Evolutionary conservation across 2,329 filamentous ascomycete species (phyloP), one percentile per base, ranked within the genome.

Genomic region (Trichoderma atroviride): DNA sequence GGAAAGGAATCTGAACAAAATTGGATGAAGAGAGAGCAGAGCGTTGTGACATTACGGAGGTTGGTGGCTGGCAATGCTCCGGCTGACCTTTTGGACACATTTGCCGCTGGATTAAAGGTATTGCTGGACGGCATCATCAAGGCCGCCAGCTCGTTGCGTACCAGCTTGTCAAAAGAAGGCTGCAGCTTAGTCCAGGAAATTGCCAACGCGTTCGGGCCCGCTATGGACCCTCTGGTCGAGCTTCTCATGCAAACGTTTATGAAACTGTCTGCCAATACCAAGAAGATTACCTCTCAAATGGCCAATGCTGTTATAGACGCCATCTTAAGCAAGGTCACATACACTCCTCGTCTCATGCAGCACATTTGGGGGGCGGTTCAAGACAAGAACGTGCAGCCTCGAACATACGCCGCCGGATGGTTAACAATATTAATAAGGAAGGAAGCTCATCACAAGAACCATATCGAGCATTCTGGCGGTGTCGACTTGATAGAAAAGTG

Each of bases 331-430:
- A 90, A 91, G 74, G 91, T 91, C 35, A 91, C 94, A 0, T 98
- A 95, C 80, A 94, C 87, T 71, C 83, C 85, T 70, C 91, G 94
- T 33, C 85, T 97, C 71, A 87, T 97, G 84, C 92, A 97, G 78
- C 95, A 98, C 75, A 84, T 98, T 59, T 92, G 89, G 83, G 82
- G 83, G 66, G 94, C 95, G 29, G 91, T 88, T 71, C 91, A 96
- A 78, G 95, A 99, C 82, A 98, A 97, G 83, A 98, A 97, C 76
- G 91, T 94, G 2, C 92, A 96, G 76, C 91, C 94, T 19, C 89
- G 96, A 71, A 88, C 88, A 1, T 97, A 91, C 79, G 91, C 90
- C 1, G 85, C 91, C 2, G 90, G 87, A 9, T 99, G 96, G 96
- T 82, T 98, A 35, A 92, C 90, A 79, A 96, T 91, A 0, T 80